Evolutionary conservation across 805 yeast species (phyloP).

Genomic region (Metschnikowia noctiluminum): DNA sequence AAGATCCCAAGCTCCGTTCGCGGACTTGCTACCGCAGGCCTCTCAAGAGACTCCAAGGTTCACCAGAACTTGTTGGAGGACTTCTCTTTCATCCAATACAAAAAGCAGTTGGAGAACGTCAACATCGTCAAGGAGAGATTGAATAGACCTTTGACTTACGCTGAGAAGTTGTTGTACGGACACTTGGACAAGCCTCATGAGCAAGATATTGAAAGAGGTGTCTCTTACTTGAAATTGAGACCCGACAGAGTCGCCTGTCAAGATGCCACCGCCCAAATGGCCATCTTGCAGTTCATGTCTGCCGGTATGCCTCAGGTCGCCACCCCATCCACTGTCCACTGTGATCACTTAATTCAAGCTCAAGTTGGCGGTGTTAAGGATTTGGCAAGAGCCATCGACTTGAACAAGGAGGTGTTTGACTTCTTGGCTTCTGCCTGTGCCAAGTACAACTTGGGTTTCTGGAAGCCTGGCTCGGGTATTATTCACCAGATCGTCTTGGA

Average conservation of each 20-base stretch:
- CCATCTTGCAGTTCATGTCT: conserved; percentile 92
- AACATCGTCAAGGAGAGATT: conserved; percentile 79
- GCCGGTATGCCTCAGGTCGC: conserved; percentile 90
- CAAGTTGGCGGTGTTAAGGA: conserved; percentile 87
- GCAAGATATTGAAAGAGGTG: conserved; percentile 82
- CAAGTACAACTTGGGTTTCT: conserved; percentile 94
- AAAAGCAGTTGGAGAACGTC: conserved; percentile 84
- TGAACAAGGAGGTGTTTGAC: conserved; percentile 92
- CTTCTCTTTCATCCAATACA: conserved; percentile 86
- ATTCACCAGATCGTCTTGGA: conserved; percentile 95
- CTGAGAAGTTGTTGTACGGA: conserved; percentile 92
- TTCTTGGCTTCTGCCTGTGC: conserved; percentile 87
- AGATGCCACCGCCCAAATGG: conserved; percentile 99
- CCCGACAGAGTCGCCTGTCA: conserved; percentile 99
- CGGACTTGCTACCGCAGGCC: conserved; percentile 22
- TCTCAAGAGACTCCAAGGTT: conserved; percentile 22
- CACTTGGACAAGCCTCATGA: conserved; percentile 92
- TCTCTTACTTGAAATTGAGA: conserved; percentile 86
- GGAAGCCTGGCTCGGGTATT: conserved; percentile 99
- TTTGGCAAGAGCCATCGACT: conserved; percentile 78
- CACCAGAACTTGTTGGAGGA: conserved; percentile 76
- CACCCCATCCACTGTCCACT: conserved; percentile 93
- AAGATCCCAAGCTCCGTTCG: conserved; percentile 21
- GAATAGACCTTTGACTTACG: conserved; percentile 87
- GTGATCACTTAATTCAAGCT: conserved; percentile 97